phyloP scores from a whole-genome alignment of 257 asterid genomes.

The Penstemon barbatus region DNA sequence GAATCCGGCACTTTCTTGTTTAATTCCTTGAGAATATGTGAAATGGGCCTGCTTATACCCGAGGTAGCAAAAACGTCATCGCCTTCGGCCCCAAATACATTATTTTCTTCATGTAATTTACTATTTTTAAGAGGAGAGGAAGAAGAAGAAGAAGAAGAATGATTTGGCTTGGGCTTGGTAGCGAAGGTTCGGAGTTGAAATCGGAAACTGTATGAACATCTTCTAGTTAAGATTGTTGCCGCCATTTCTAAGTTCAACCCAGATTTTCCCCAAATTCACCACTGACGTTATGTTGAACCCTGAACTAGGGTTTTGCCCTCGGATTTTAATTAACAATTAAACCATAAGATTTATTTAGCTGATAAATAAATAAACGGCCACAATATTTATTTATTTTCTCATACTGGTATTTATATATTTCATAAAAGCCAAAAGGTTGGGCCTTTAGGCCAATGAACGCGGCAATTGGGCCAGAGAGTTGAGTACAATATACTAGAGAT shows the following conservation, averaged over 20 bases:
- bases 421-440: no score
- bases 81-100: slow-evolving; percentile 15
- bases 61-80: slow-evolving; percentile 45
- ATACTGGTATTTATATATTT: no score
- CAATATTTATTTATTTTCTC: no score
- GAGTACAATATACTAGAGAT: no score
- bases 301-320: no score
- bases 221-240: background rate
- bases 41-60: slow-evolving; percentile 69
- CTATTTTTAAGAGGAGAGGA: slow-evolving; percentile 1
- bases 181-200: slow-evolving; percentile 30
- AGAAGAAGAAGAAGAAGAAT: background rate
- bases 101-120: slow-evolving; percentile 14
- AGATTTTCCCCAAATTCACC: no score
- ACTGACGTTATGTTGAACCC: no score
- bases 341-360: no score
- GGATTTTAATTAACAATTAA: no score
- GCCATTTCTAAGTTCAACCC: background rate
- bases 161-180: slow-evolving; percentile 22
- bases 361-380: no score
- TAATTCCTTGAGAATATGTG: slow-evolving; percentile 64
- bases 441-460: no score
- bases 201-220: background rate
- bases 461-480: no score
- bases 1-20: slow-evolving; percentile 85